Base-by-base conservation (phyloP, 1,284 basidiomycete genomes). In the Ustilago shanxiensis region DNA sequence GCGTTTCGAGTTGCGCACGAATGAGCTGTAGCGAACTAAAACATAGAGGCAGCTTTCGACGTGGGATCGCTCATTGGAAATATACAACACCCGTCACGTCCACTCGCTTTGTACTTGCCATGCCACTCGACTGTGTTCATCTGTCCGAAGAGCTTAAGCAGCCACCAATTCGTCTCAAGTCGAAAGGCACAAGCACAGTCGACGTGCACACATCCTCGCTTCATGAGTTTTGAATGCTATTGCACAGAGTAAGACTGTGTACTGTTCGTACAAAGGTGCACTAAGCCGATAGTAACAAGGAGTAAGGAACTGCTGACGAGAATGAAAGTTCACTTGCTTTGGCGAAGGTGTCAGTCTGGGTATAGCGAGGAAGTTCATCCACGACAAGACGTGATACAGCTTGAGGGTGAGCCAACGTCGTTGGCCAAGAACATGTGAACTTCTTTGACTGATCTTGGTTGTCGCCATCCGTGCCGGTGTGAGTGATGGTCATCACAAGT, bases 1-100 rank as follows among this genome's bases (percentile, higher is more conserved):
- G 71, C 65, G 65, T 0, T 73, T 73, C 33, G 71, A 68, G 41
- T 18, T 35, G 16, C 37, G n/a, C 9, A 60, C 55, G 3, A 41
- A 3, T 37, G 47, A 67, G 39, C 28, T 72, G 0, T 66, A 66
- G 41, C n/a, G 3, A 11, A 3, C 13, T 9, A 22, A 4, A 7
- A 16, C 18, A n/a, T 16, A 26, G 11, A 16, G 20, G 11, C 37
- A 11, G 10, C 20, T 26, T 14, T 49, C 10, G 22, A 22, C n/a
- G 20, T 22, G 20, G 24, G 11, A 22, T 11, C n/a, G 24, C 24
- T 37, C 14, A 10, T 14, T 4, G 24, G 22, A 7, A 29, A 24
- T 10, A 10, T 37, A 37, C 35, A 37, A 10, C 13, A 10, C 3
- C 14, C 14, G 35, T 14, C 35, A 14, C 35, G 13, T 3, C 14